Conservation (phyloP, 495 filamentous ascomycete species). For the Aspergillus bridgeri region DNA sequence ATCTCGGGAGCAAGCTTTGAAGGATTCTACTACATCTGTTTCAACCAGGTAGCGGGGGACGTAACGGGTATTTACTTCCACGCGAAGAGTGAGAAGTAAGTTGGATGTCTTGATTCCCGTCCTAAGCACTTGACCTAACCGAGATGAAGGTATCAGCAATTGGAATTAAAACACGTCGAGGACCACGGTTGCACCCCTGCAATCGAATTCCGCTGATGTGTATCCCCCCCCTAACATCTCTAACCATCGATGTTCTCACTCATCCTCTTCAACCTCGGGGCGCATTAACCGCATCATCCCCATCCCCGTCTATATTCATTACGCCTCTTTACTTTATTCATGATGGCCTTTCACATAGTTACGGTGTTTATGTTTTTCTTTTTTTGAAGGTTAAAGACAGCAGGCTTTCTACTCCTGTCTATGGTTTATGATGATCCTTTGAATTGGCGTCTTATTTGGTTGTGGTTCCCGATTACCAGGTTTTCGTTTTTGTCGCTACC, state of each 20-base stretch:
- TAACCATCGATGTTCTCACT: neutral
- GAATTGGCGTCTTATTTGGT: slow-evolving; percentile 21
- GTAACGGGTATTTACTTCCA: slow-evolving; percentile 97
- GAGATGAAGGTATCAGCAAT: slow-evolving; percentile 73
- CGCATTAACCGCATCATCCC: neutral
- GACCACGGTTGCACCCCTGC: slow-evolving; percentile 83
- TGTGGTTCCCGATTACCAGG: neutral
- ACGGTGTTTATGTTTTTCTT: neutral
- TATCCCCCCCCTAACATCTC: neutral
- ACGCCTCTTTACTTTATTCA: neutral
- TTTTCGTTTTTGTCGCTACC: slow-evolving; percentile 2
- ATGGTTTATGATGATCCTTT: slow-evolving; percentile 16
- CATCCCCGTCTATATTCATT: neutral
- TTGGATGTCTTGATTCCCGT: slow-evolving; percentile 11
- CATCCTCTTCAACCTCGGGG: neutral
- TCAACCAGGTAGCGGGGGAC: slow-evolving; percentile 82
- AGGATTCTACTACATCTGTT: slow-evolving; percentile 99
- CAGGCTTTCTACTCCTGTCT: neutral
- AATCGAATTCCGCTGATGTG: slow-evolving; percentile 83
- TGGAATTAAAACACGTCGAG: slow-evolving; percentile 83
- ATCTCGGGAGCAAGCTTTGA: slow-evolving; percentile 96
- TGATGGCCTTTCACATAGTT: neutral
- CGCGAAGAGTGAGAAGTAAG: slow-evolving; percentile 92
- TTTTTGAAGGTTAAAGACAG: neutral
- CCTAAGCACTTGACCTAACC: slow-evolving; percentile 4